Percentiles rank a stretch among this genome's conserved stretches.
phyloP scores from a whole-genome alignment of 1,284 basidiomycete species.

The Filobasidium uniguttulatum region DNA sequence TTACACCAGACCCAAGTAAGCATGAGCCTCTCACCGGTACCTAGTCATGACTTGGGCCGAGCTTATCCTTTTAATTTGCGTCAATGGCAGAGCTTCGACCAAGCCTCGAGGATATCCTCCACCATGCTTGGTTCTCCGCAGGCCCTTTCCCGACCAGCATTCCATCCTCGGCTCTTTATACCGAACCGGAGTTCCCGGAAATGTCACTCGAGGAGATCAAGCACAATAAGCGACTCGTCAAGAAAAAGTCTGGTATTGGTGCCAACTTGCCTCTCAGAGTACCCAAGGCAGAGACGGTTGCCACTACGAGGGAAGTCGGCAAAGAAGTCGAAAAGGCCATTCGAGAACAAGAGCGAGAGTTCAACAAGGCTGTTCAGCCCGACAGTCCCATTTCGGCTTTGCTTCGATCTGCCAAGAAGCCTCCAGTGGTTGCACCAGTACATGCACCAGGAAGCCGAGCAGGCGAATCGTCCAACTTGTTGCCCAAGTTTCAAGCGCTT shows the following conservation, averaged over 20 bases:
- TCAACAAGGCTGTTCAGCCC: slow-evolving; percentile 87
- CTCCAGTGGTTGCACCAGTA: slow-evolving; percentile 55
- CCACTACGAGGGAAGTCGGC: slow-evolving; percentile 15
- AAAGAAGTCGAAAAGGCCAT: slow-evolving; percentile 38
- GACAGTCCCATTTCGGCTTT: slow-evolving; percentile 87
- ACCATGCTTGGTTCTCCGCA: slow-evolving; percentile 68
- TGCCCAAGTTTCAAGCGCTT: slow-evolving; percentile 41
- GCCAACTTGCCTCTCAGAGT: slow-evolving; percentile 19
- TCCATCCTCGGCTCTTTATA: slow-evolving; percentile 58
- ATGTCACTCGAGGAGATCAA: slow-evolving; percentile 52
- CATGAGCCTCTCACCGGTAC: not conserved
- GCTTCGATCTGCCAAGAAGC: slow-evolving; percentile 74
- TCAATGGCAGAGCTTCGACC: slow-evolving; percentile 51
- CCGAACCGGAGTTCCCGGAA: slow-evolving; percentile 56
- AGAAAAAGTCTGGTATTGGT: slow-evolving; percentile 27
- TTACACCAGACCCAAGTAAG: slow-evolving; percentile 60
- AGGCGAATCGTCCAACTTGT: slow-evolving; percentile 45
- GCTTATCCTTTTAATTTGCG: too few relatives aligned
- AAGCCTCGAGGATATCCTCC: slow-evolving; percentile 68
- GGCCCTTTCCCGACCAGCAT: slow-evolving; percentile 71
- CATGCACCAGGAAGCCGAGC: slow-evolving; percentile 19
- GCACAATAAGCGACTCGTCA: slow-evolving; percentile 47
- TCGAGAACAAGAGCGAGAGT: slow-evolving; percentile 83
- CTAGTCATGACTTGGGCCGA: not conserved
- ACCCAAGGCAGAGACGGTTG: slow-evolving; percentile 9